Conservation (phyloP, 352 stramenopile species). For the Phytophthora foliorum region DNA sequence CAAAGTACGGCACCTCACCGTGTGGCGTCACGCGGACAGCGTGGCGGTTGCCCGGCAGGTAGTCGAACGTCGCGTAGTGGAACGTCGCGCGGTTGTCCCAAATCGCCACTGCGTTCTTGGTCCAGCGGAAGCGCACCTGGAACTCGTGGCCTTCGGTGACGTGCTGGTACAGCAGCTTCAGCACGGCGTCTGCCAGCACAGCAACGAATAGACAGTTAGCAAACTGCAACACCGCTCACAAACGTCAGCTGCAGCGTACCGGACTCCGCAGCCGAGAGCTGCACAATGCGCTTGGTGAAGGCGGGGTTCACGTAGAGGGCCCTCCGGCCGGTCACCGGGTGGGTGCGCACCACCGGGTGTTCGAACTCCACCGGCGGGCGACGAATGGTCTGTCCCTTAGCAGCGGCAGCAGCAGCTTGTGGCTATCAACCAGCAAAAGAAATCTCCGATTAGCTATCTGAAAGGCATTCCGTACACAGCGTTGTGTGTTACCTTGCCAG, state of each 20-base stretch:
- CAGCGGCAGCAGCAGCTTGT: slow-evolving; percentile 25
- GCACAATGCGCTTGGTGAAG: slow-evolving; percentile 52
- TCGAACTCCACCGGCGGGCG: slow-evolving; percentile 43
- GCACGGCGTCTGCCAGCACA: slow-evolving; percentile 21
- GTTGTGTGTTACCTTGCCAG: slow-evolving; percentile 33
- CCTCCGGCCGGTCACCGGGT: slow-evolving; percentile 31
- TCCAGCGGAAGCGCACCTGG: slow-evolving; percentile 35
- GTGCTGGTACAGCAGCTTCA: slow-evolving; percentile 32
- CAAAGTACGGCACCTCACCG: slow-evolving; percentile 33
- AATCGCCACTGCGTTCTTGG: slow-evolving; percentile 38
- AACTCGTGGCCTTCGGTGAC: slow-evolving; percentile 30
- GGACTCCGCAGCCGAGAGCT: slow-evolving; percentile 49
- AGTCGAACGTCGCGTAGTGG: slow-evolving; percentile 38
- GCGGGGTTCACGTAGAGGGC: slow-evolving; percentile 49
- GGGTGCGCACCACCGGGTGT: slow-evolving; percentile 53
- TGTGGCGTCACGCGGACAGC: slow-evolving; percentile 30
- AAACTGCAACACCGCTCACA: background rate
- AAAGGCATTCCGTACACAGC: too few relatives aligned
- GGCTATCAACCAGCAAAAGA: slow-evolving; percentile 8
- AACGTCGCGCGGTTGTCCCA: slow-evolving; percentile 36
- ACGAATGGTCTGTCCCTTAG: slow-evolving; percentile 35
- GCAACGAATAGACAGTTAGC: background rate
- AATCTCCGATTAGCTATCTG: background rate
- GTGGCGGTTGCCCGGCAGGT: slow-evolving; percentile 32
- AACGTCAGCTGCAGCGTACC: slow-evolving; percentile 15